Evolutionary conservation across 164 flowering plant species (phyloP).

Genomic region (Malania oleifera): DNA sequence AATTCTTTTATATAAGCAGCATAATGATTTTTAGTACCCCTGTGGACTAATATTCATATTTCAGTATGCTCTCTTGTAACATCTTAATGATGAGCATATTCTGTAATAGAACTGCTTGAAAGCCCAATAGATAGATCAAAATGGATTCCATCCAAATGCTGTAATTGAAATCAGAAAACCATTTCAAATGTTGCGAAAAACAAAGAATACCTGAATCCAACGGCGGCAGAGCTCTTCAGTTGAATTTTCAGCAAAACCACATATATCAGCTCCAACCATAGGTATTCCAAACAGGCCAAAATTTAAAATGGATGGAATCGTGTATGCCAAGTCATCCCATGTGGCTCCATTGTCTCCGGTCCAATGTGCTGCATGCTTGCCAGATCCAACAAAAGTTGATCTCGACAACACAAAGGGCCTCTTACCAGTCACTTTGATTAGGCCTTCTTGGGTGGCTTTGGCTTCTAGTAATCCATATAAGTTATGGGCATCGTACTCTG

Average conservation of each 20-base stretch:
- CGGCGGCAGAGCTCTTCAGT: slow-evolving; percentile 77
- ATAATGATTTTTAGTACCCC: too few relatives aligned
- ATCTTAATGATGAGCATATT: too few relatives aligned
- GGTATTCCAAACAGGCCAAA: slow-evolving; percentile 80
- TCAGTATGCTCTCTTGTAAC: too few relatives aligned
- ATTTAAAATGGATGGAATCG: slow-evolving; percentile 55
- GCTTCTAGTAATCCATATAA: slow-evolving; percentile 55
- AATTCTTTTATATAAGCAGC: too few relatives aligned
- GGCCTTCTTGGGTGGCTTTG: slow-evolving; percentile 50
- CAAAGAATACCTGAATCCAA: slow-evolving; percentile 94
- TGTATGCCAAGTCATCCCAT: slow-evolving; percentile 70
- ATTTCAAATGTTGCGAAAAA: too few relatives aligned
- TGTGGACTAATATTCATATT: too few relatives aligned
- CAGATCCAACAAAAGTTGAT: slow-evolving; percentile 78
- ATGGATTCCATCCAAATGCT: too few relatives aligned
- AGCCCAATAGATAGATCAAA: too few relatives aligned
- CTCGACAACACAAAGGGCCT: slow-evolving; percentile 70
- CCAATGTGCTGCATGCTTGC: slow-evolving; percentile 82
- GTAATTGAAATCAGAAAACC: too few relatives aligned
- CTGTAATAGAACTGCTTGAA: too few relatives aligned
- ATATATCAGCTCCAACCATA: slow-evolving; percentile 91
- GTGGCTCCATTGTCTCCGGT: slow-evolving; percentile 78
- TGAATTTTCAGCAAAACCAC: slow-evolving; percentile 56
- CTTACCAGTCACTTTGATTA: slow-evolving; percentile 34
- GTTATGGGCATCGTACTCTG: slow-evolving; percentile 67